Evolutionary conservation across 352 stramenopile species (phyloP).

Genomic region (Pythium oligandrum): DNA sequence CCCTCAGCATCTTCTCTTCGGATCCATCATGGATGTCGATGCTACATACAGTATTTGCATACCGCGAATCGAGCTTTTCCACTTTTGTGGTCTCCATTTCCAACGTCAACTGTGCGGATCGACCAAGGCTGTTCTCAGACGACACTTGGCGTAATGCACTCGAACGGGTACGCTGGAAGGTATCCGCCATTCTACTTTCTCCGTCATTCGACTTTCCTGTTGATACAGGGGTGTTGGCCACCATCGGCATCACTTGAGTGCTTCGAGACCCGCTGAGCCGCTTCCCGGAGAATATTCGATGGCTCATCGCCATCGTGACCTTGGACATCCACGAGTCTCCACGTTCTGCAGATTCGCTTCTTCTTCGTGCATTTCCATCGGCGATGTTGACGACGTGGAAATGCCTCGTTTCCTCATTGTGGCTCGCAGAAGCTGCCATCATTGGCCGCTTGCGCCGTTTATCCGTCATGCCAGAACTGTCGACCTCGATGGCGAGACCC

Average conservation of each 20-base stretch:
- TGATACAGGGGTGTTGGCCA: neutral
- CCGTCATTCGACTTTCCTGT: neutral
- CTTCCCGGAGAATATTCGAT: conserved; percentile 51
- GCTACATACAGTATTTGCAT: too few species aligned
- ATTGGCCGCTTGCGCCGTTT: conserved; percentile 31
- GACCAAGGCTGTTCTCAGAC: conserved; percentile 14
- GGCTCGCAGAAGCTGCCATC: conserved; percentile 12
- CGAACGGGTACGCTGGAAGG: neutral
- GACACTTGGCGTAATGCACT: conserved; percentile 19
- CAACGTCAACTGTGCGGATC: too few species aligned
- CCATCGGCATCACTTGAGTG: conserved; percentile 57
- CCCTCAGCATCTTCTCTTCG: too few species aligned
- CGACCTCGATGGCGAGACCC: too few species aligned
- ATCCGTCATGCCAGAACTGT: conserved; percentile 23
- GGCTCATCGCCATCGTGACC: conserved; percentile 55
- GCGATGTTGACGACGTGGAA: conserved; percentile 34
- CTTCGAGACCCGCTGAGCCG: conserved; percentile 44
- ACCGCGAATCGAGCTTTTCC: too few species aligned
- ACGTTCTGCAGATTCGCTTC: conserved; percentile 22
- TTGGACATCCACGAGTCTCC: conserved; percentile 68
- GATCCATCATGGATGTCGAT: too few species aligned
- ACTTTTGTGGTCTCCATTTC: too few species aligned
- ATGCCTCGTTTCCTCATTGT: conserved; percentile 20
- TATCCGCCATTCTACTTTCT: neutral
- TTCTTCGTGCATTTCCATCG: conserved; percentile 10